Evolutionary conservation across 176 grass and related monocot genomes (phyloP), one percentile per base, ranked within the genome.

Genomic region (Carex pumila): DNA sequence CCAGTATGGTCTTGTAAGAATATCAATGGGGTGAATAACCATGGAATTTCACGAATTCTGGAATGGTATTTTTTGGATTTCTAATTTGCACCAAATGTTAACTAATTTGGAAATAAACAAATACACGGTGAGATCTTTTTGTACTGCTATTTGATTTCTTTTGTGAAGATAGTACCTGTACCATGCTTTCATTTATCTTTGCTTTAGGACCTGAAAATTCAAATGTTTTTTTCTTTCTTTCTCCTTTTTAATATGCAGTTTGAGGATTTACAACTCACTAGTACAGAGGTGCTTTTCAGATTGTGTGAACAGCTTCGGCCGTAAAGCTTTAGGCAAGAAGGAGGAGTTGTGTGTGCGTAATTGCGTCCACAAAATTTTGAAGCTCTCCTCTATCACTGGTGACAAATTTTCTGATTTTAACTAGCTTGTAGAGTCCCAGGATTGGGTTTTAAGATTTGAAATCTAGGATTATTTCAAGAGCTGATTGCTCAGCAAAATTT

Each of bases 301-400:
- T 62, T 91, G 91, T 80, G 87, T 93, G n/a, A 37, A 13, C 81
- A 68, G 87, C 87, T 93, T 93, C 84, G 85, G 90, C 85, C 91
- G 89, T 67, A 66, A 79, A 61, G 3, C 91, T 41, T 85, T 93
- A 61, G 91, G 91, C 15, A 91, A 76, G 81, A 41, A 84, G 75
- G 91, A 93, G 87, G 91, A 81, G 61, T 71, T 52, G 10, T 93
- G 91, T 83, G 91, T 93, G 82, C 81, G 87, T 58, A 37, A 85
- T 79, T 93, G 89, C 66, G 87, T 87, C 83, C 70, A 68, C 84
- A 94, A 94, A 84, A 91, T 85, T 84, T 81, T 64, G 37, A 89
- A 80, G 71, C 85, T 84, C 85, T 77, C 85, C 60, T 0, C 82
- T 85, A 13, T 87, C 32, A 79, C 91, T 32, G 57, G 67, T 59